Base-by-base conservation (phyloP, 1,284 basidiomycete species). In the Paramarasmius palmivorus region DNA sequence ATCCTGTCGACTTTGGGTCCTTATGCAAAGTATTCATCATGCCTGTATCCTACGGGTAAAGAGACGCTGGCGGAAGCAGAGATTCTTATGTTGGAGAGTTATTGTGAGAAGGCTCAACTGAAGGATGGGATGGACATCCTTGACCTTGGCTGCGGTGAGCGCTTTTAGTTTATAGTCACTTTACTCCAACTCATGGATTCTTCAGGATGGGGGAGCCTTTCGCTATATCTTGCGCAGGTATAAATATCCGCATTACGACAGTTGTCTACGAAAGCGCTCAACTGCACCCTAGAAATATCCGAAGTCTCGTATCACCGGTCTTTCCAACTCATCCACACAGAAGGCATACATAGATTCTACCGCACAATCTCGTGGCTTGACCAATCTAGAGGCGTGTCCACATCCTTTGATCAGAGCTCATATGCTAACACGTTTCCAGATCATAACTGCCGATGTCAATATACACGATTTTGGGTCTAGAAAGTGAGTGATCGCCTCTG, bases 381-480 rank as follows among this genome's bases (percentile, higher is more conserved):
- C 63, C 0, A 91, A 90, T 62, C 55, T 91, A 2, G 72, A 78
- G 64, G 85, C 79, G 54, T 9, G 57, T 54, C 17, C 17, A 25
- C 0, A 15, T n/a, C 26, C 9, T 35, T 7, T 12, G 10, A 19
- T 57, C 4, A 50, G 8, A 35, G 15, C 23, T 37, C 19, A 23
- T 23, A 17, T 36, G 35, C 40, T 17, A 36, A 45, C 37, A 35
- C 35, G 32, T 39, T 26, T 4, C 20, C 15, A 84, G 76, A 79
- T 89, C 52, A 81, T 88, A 54, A 91, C 89, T 1, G 88, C 81
- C 14, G 88, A 92, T 61, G 84, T 91, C 51, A 90, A 89, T 60
- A 71, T 71, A 0, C 82, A 79, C 60, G 79, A 89, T 44, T 91
- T 91, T 65, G 68, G 71, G 25, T 70, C 70, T 6, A 76, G 70